Conservation (phyloP, 805 yeast genomes). For the Candida quercuum region DNA sequence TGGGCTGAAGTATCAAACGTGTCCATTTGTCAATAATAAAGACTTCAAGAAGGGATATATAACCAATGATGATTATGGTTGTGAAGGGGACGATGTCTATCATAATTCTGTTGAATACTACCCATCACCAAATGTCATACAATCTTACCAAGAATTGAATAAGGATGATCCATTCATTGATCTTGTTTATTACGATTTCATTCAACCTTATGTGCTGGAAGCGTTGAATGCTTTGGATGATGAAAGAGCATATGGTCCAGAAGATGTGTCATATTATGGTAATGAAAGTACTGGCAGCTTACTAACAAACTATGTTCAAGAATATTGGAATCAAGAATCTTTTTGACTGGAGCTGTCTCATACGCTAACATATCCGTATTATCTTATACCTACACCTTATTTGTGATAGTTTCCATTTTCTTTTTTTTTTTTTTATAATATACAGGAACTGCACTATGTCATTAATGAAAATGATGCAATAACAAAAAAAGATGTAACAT, state of each 20-base stretch:
- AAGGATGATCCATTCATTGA: constrained; percentile 41
- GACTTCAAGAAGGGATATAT: constrained; percentile 61
- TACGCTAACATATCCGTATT: constrained; percentile 1
- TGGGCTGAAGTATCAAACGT: constrained; percentile 1
- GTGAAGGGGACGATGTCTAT: constrained; percentile 80
- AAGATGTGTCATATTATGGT: constrained; percentile 34
- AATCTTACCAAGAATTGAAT: constrained; percentile 34
- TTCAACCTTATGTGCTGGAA: constrained; percentile 44
- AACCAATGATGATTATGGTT: constrained; percentile 80
- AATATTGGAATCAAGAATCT: constrained; percentile 25
- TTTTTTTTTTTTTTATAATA: not conserved
- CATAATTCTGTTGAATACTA: constrained; percentile 55
- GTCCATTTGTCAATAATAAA: constrained; percentile 11
- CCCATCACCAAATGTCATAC: constrained; percentile 77
- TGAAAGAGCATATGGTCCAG: constrained; percentile 25
- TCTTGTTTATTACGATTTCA: constrained; percentile 75
- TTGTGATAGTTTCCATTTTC: constrained; percentile 1
- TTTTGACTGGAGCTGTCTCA: not conserved
- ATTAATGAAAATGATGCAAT: constrained; percentile 23
- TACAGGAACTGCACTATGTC: constrained; percentile 7
- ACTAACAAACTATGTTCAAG: constrained; percentile 34
- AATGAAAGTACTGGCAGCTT: constrained; percentile 40
- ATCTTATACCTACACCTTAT: not conserved
- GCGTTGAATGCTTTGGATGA: constrained; percentile 34
- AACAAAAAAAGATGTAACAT: constrained; percentile 14